These are phyloP conservation scores for Picochlorum sp. DNA, from an alignment of 139 green algal species.

Conservation along the genomic window DNA sequence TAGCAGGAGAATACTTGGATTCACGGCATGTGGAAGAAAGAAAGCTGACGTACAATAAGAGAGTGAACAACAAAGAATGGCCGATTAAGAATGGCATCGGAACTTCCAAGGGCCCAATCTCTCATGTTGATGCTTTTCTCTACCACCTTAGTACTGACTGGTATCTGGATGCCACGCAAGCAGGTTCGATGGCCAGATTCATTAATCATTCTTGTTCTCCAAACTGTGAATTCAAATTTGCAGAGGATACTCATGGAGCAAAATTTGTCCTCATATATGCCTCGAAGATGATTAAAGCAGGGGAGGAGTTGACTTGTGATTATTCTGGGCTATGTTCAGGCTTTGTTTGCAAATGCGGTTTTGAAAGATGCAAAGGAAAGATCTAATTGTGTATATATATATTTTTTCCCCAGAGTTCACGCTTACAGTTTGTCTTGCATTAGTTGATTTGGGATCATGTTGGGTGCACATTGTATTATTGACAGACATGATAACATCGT, in stretches of 20 bases:
- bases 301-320: background rate
- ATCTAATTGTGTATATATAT: too few species aligned
- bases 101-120: background rate
- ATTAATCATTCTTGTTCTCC: background rate
- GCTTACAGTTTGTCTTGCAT: too few species aligned
- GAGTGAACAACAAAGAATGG: too few species aligned
- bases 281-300: background rate
- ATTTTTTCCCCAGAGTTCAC: too few species aligned
- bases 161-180: background rate
- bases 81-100: background rate
- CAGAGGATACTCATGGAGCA: background rate
- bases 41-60: background rate
- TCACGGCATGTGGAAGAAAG: background rate
- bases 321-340: background rate
- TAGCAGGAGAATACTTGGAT: background rate
- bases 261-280: background rate
- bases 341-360: background rate
- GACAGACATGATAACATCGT: too few species aligned
- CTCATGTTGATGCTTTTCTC: background rate
- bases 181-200: background rate
- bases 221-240: background rate
- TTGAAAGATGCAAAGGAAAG: background rate
- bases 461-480: too few species aligned
- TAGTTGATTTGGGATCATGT: too few species aligned
- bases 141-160: background rate